Conservation (phyloP, 1,139 yeast species). For the Pichia sp. region DNA sequence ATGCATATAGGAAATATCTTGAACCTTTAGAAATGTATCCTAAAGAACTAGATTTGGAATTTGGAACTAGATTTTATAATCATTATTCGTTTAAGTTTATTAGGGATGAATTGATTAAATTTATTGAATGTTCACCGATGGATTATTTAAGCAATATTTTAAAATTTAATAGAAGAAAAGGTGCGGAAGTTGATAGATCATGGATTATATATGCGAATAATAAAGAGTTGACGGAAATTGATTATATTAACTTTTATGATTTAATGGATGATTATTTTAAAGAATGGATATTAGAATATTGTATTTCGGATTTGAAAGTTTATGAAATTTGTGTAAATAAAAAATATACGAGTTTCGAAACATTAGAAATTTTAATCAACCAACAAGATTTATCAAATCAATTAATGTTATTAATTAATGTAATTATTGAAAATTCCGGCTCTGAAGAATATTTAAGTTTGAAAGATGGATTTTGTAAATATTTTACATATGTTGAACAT, state of each 20-base stretch:
- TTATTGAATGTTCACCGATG: constrained; percentile 1
- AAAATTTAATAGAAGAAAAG: background rate
- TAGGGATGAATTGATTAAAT: constrained; percentile 6
- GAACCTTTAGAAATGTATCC: constrained; percentile 7
- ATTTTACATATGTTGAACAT: constrained; percentile 15
- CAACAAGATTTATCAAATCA: constrained; percentile 11
- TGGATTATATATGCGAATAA: constrained; percentile 9
- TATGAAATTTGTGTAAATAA: background rate
- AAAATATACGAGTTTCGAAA: constrained; percentile 1
- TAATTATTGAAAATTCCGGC: constrained; percentile 6
- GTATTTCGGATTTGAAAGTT: constrained; percentile 1
- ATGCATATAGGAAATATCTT: constrained; percentile 2
- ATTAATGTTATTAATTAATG: constrained; percentile 6
- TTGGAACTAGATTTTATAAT: constrained; percentile 7
- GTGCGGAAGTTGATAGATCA: background rate
- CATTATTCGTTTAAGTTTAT: constrained; percentile 7
- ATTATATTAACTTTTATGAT: constrained; percentile 11
- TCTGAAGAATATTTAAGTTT: constrained; percentile 2
- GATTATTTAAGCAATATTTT: constrained; percentile 2
- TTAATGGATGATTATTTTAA: constrained; percentile 9
- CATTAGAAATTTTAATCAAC: constrained; percentile 1
- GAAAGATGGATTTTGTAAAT: constrained; percentile 10
- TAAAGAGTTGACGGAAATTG: background rate
- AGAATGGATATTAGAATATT: constrained; percentile 12
- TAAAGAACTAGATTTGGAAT: constrained; percentile 7